A percentile compares a stretch with the other conserved stretches of the same genome.
Evolutionary conservation across 2,329 filamentous ascomycete genomes (phyloP).

Genomic region (Ophiostoma triangulosporum): DNA sequence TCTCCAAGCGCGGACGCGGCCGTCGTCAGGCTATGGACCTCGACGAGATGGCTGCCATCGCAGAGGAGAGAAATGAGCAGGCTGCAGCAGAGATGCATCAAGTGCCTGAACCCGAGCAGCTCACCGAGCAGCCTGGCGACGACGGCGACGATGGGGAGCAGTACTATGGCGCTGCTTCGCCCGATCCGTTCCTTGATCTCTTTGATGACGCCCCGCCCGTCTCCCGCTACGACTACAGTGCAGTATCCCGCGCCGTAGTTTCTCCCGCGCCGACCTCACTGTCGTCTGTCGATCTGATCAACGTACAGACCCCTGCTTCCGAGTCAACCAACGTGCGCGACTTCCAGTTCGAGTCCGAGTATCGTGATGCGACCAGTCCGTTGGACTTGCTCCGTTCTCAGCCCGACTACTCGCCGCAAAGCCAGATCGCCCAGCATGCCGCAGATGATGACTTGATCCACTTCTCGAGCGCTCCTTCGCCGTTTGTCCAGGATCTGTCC

Average conservation of each 20-base stretch:
- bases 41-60: constrained; percentile 18
- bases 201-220: neutral
- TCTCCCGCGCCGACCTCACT: constrained; percentile 9
- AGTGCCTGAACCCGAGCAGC: neutral
- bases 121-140: neutral
- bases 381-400: neutral
- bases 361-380: neutral
- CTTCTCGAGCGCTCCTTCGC: constrained; percentile 5
- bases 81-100: neutral
- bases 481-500: neutral
- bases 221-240: neutral
- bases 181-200: constrained; percentile 2
- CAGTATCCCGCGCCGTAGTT: neutral
- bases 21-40: constrained; percentile 17
- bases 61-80: constrained; percentile 13
- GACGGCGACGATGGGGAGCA: neutral
- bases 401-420: neutral
- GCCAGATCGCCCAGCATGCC: neutral
- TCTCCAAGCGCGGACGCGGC: constrained; percentile 19
- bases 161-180: neutral
- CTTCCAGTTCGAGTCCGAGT: neutral
- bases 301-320: constrained; percentile 7
- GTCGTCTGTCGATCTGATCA: constrained; percentile 10
- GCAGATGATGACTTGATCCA: neutral
- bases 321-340: neutral